Percentiles rank a stretch among this genome's conserved stretches.
These are phyloP conservation scores for Quercus tomentella DNA, from an alignment of 331 rosid genomes.

Conservation along the genomic window DNA sequence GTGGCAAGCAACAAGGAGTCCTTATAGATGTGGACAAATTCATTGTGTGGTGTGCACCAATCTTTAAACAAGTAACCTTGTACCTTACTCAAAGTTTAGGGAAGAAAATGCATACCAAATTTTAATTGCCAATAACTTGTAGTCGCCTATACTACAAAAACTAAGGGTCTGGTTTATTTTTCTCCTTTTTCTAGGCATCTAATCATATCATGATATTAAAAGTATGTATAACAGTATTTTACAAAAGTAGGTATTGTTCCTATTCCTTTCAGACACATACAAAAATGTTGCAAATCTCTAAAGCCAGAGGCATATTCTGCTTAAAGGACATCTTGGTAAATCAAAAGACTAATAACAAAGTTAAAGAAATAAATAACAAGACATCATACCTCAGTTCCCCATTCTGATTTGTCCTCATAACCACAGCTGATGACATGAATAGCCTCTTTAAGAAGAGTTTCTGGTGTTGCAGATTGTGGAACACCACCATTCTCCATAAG, in stretches of 20 bases:
- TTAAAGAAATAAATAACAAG: constrained; percentile 12
- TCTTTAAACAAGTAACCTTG: not conserved
- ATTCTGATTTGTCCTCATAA: constrained; percentile 93
- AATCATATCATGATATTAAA: not conserved
- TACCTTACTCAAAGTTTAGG: not conserved
- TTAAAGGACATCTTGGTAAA: not conserved
- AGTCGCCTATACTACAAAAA: not conserved
- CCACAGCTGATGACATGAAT: constrained; percentile 99
- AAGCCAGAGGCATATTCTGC: not conserved
- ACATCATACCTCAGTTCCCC: constrained; percentile 82
- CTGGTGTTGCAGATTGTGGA: constrained; percentile 98
- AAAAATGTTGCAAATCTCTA: not conserved
- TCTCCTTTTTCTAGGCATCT: too few relatives aligned
- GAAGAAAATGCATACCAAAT: not conserved
- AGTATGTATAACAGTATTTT: not conserved
- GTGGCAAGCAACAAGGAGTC: not conserved
- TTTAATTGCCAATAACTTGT: not conserved
- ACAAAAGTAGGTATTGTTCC: not conserved
- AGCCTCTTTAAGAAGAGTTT: constrained; percentile 98
- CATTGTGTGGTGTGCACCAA: not conserved
- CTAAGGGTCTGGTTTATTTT: not conserved
- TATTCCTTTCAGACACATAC: not conserved
- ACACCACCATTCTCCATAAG: constrained; percentile 99
- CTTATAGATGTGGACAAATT: not conserved
- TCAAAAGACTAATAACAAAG: not conserved